A percentile compares a stretch with the other conserved stretches of the same genome.
These are phyloP conservation scores for Phoenix dactylifera DNA, from an alignment of 176 grass and related monocot species.

Conservation along the genomic window DNA sequence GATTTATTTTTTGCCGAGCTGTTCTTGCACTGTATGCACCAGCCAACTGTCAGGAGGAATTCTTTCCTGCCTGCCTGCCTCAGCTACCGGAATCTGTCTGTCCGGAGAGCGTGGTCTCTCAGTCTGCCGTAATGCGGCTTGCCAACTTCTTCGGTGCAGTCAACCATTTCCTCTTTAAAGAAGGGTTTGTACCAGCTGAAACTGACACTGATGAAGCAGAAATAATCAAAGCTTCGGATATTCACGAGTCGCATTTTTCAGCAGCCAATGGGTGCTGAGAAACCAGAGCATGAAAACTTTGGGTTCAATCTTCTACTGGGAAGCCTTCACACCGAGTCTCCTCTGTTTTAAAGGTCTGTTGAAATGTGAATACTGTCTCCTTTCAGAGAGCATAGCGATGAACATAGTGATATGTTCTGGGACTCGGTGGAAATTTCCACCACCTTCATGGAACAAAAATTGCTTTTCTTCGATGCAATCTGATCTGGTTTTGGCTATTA, in stretches of 20 bases:
- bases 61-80: conserved; percentile 49
- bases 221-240: not conserved
- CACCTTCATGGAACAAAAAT: too few species aligned
- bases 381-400: too few species aligned
- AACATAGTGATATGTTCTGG: too few species aligned
- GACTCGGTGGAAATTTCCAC: too few species aligned
- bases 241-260: conserved; percentile 3
- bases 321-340: too few species aligned
- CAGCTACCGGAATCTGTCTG: conserved; percentile 50
- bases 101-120: conserved; percentile 46
- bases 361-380: too few species aligned
- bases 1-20: conserved; percentile 85
- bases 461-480: too few species aligned
- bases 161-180: conserved; percentile 42
- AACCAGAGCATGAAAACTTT: too few species aligned
- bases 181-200: conserved; percentile 29
- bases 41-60: conserved; percentile 34
- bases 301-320: too few species aligned
- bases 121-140: conserved; percentile 50
- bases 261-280: not conserved
- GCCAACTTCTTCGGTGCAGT: conserved; percentile 33
- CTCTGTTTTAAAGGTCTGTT: too few species aligned
- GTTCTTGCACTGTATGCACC: conserved; percentile 43
- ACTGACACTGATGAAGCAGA: not conserved
- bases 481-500: too few species aligned